Conservation (phyloP, 306 rosid genomes). For the Senna siamea region DNA sequence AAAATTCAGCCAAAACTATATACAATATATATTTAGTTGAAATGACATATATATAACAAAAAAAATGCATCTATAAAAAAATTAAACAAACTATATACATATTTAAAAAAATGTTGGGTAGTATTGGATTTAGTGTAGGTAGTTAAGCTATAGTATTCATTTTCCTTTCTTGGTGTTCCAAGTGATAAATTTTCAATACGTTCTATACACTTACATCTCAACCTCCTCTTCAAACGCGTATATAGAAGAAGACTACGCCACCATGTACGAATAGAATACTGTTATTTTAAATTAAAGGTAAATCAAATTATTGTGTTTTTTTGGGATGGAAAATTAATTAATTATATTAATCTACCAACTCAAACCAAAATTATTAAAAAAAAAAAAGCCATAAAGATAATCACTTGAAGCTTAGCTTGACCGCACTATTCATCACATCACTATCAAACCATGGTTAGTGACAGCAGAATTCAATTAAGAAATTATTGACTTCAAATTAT, state of each 20-base stretch:
- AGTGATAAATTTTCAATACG: not conserved
- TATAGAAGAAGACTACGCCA: not conserved
- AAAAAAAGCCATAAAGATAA: conserved; percentile 26
- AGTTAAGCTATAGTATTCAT: not conserved
- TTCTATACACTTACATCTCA: conserved; percentile 19
- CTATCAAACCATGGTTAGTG: conserved; percentile 34
- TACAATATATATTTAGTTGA: too few species aligned
- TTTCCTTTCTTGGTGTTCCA: not conserved
- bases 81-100: too few species aligned
- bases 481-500: conserved; percentile 37
- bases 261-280: not conserved
- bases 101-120: too few species aligned
- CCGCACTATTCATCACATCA: conserved; percentile 44
- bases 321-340: not conserved
- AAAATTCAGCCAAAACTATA: too few species aligned
- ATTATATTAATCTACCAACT: conserved; percentile 34
- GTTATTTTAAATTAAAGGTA: not conserved
- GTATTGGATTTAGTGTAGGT: not conserved
- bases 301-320: conserved; percentile 1
- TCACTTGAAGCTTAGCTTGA: conserved; percentile 40
- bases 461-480: conserved; percentile 35
- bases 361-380: conserved; percentile 22
- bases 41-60: too few species aligned
- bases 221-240: not conserved
- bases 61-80: too few species aligned